Evolutionary conservation across 1,284 basidiomycete genomes (phyloP).

Genomic region (Tilletia setariae): DNA sequence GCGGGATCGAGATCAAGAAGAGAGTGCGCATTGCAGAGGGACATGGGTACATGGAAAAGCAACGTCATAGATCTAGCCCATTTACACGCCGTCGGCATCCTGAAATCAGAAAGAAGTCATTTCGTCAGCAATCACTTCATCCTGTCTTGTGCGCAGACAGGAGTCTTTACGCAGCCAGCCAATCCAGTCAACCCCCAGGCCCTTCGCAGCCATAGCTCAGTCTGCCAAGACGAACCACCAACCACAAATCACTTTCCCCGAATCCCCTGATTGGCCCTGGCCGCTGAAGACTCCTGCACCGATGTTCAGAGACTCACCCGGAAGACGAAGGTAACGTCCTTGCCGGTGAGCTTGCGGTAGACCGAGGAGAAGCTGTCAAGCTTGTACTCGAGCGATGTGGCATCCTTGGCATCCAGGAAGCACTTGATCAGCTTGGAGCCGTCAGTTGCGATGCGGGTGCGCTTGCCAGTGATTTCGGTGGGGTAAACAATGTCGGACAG

Average conservation of each 20-base stretch:
- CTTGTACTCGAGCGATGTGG: constrained; percentile 99
- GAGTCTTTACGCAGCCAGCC: too few relatives aligned
- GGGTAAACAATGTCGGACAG: constrained; percentile 99
- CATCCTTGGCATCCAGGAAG: constrained; percentile 76
- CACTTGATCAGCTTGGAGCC: constrained; percentile 35
- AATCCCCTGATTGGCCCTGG: too few relatives aligned
- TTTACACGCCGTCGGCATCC: constrained; percentile 15
- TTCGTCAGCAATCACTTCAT: not conserved
- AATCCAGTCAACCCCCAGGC: too few relatives aligned
- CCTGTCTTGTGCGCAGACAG: too few relatives aligned
- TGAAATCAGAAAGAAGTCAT: not conserved
- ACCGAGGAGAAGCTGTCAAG: constrained; percentile 91
- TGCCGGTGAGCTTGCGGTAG: constrained; percentile 89
- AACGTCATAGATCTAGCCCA: not conserved
- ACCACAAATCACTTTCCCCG: too few relatives aligned
- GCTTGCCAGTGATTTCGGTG: constrained; percentile 97
- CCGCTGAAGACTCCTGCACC: too few relatives aligned
- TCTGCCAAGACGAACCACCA: too few relatives aligned
- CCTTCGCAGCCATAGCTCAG: too few relatives aligned
- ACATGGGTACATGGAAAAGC: constrained; percentile 13
- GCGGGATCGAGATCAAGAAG: not conserved
- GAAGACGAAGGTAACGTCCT: constrained; percentile 67
- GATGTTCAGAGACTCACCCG: constrained; percentile 2
- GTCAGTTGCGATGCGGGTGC: constrained; percentile 66
- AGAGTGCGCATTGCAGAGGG: not conserved